Evolutionary conservation across 179 eudicot genomes (phyloP).

Genomic region (Carnegiea gigantea): DNA sequence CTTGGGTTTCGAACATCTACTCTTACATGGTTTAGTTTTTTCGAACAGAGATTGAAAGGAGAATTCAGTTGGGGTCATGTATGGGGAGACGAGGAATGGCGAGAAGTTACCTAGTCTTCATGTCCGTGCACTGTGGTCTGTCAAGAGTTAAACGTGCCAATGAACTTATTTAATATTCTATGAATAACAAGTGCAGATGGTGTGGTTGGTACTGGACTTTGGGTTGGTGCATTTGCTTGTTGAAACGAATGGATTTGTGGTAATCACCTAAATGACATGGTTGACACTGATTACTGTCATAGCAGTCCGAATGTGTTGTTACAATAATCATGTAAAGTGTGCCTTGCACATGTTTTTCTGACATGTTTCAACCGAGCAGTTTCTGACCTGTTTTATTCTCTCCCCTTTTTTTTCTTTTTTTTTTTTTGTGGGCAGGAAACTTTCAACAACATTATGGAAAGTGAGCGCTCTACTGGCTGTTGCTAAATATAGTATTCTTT

Average conservation of each 20-base stretch:
- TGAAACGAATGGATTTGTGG: neutral
- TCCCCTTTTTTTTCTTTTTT: neutral
- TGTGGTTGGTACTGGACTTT: no score
- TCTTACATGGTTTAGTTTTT: no score
- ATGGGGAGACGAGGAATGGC: neutral
- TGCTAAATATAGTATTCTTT: conserved; percentile 1
- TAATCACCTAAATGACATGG: neutral
- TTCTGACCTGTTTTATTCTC: neutral
- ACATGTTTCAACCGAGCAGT: no score
- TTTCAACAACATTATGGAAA: conserved; percentile 75
- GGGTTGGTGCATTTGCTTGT: no score
- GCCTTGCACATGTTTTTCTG: neutral
- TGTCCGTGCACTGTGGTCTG: neutral
- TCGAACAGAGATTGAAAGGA: no score
- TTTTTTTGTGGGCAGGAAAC: conserved; percentile 57
- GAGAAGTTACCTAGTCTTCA: neutral
- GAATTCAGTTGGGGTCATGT: neutral
- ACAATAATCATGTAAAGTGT: neutral
- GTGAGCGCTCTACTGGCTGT: conserved; percentile 45
- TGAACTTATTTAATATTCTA: no score
- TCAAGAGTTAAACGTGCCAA: no score
- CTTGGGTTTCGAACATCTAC: neutral
- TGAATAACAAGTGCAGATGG: no score
- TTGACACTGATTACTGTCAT: neutral
- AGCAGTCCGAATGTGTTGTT: neutral